Evolutionary conservation across 495 filamentous ascomycete genomes (phyloP), one percentile per base, ranked within the genome.

Genomic region (Neurospora sp.): DNA sequence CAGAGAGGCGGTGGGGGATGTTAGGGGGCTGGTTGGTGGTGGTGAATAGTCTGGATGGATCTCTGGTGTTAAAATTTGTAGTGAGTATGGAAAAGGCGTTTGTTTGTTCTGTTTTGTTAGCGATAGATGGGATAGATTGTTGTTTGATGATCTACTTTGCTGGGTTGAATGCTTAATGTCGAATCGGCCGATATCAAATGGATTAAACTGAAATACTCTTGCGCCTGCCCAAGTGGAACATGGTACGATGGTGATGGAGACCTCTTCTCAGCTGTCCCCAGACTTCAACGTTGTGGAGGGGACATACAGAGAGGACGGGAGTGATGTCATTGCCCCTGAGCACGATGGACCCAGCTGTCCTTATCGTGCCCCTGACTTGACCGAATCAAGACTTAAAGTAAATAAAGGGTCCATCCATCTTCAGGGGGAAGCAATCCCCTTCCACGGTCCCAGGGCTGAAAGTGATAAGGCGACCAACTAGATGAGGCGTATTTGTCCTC

Each of bases 1-100:
- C 3, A 84, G 93, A 78, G 87, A 88, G 73, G 94, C 89, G 12
- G 94, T 94, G 6, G 85, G 83, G 12, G 92, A 93, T 83, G 88
- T 88, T 69, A 88, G 85, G 74, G 74, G 78, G 1, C 75, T 84
- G 73, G 80, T 86, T n/a, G 81, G 81, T 20, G 78, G 18, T 18
- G n/a, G 78, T 72, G 82, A 59, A 53, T 14, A 31, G 40, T 68
- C 35, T 38, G 42, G 9, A 16, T 37, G 12, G n/a, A 16, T 48
- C 4, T 5, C 8, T 69, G 3, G 12, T 35, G 27, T 3, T 14
- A 39, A 27, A 18, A 22, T 70, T 70, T 44, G 38, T 70, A 70
- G 22, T 44, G 38, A 41, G 37, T 40, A 31, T n/a, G 69, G 44
- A 71, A 40, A 40, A 70, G 39, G 65, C 48, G 71, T 69, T 53